Conservation (phyloP, 2,329 filamentous ascomycete species). For the Talaromyces piceae region DNA sequence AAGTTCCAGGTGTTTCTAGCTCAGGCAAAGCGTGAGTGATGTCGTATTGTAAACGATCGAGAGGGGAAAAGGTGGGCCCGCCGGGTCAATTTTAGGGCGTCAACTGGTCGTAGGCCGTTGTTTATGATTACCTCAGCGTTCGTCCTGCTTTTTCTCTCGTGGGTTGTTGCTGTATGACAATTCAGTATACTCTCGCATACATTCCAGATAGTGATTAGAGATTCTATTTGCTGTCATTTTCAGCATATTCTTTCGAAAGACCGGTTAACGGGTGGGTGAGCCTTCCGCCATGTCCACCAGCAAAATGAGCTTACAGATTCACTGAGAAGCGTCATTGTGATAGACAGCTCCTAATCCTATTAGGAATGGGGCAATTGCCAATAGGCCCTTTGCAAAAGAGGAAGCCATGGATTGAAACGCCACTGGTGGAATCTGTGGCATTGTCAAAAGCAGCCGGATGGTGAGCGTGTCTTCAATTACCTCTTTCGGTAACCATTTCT, state of each 20-base stretch:
- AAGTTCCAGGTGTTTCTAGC: neutral
- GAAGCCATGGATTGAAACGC: conserved; percentile 34
- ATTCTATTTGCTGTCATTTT: neutral
- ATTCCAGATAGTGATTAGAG: neutral
- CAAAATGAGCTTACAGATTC: no score
- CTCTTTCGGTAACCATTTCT: neutral
- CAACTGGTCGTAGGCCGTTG: no score
- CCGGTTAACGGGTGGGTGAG: no score
- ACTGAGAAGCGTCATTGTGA: neutral
- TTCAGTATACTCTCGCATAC: neutral
- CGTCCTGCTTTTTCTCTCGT: no score
- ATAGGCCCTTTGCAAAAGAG: conserved; percentile 4
- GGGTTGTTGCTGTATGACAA: neutral
- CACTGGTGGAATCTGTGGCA: conserved; percentile 29
- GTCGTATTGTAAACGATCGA: no score
- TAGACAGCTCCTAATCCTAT: neutral
- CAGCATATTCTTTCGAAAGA: no score
- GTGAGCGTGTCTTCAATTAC: conserved; percentile 15
- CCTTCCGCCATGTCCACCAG: no score
- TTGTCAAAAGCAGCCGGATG: conserved; percentile 34
- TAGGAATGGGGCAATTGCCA: neutral
- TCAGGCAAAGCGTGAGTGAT: neutral
- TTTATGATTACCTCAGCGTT: neutral
- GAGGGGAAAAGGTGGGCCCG: neutral
- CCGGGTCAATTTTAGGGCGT: neutral